Evolutionary conservation across 2,329 filamentous ascomycete genomes (phyloP).

Genomic region (Aureobasidium uvarum): DNA sequence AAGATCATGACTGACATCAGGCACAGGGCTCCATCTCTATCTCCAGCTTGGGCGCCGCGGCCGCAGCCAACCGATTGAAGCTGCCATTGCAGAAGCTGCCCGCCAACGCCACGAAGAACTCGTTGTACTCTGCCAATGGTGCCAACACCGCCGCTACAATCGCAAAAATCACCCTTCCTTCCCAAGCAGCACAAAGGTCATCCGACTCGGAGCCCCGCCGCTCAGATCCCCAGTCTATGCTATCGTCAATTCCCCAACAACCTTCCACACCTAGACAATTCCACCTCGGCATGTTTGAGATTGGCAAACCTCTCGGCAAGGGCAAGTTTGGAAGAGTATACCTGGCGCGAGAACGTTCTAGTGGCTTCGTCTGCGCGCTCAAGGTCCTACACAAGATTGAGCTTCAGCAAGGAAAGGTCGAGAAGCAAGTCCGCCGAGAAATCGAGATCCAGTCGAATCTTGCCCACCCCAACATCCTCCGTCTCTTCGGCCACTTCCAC

Average conservation of each 20-base stretch:
- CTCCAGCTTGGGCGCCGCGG: slow-evolving; percentile 47
- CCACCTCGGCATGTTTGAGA: slow-evolving; percentile 90
- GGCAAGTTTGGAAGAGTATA: slow-evolving; percentile 84
- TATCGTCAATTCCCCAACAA: slow-evolving; percentile 29
- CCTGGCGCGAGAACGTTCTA: slow-evolving; percentile 71
- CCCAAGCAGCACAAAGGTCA: slow-evolving; percentile 59
- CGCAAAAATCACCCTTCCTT: slow-evolving; percentile 65
- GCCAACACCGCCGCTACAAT: slow-evolving; percentile 47
- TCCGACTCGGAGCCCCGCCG: slow-evolving; percentile 39
- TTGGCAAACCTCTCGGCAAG: slow-evolving; percentile 77
- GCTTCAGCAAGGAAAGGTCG: slow-evolving; percentile 72
- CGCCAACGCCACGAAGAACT: slow-evolving; percentile 60
- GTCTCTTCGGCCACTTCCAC: slow-evolving; percentile 31
- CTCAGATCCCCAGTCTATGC: slow-evolving; percentile 26
- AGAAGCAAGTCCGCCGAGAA: slow-evolving; percentile 56
- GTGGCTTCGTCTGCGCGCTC: slow-evolving; percentile 76
- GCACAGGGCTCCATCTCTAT: slow-evolving; percentile 48
- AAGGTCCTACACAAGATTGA: slow-evolving; percentile 83
- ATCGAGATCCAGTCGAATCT: slow-evolving; percentile 32
- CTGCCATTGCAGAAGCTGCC: slow-evolving; percentile 77
- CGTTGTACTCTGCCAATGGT: slow-evolving; percentile 29
- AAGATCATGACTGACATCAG: slow-evolving; percentile 25
- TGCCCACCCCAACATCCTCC: slow-evolving; percentile 31
- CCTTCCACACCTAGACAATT: slow-evolving; percentile 54
- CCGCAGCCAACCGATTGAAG: slow-evolving; percentile 64